Evolutionary conservation across 495 filamentous ascomycete genomes (phyloP).

Genomic region (Oleoguttula mirabilis): DNA sequence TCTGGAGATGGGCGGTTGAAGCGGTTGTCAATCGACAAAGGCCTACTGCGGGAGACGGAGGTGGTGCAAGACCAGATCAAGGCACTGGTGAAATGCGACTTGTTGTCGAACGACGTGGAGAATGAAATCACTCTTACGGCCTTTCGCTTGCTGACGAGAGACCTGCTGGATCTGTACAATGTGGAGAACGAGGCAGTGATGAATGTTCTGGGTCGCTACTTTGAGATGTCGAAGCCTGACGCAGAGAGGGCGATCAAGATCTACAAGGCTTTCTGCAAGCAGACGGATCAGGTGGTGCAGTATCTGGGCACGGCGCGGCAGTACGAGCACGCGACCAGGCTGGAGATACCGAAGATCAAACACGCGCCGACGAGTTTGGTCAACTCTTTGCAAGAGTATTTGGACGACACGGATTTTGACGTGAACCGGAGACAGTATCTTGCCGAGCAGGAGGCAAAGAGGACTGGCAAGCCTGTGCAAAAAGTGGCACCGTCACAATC

Average conservation of each 20-base stretch:
- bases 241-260: slow-evolving; percentile 85
- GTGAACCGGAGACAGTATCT: slow-evolving; percentile 85
- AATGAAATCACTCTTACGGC: slow-evolving; percentile 95
- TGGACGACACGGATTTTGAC: slow-evolving; percentile 94
- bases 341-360: slow-evolving; percentile 95
- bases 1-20: slow-evolving; percentile 72
- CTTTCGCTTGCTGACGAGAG: slow-evolving; percentile 84
- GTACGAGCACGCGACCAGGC: slow-evolving; percentile 78
- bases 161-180: slow-evolving; percentile 82
- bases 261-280: slow-evolving; percentile 83
- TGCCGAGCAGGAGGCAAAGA: slow-evolving; percentile 72
- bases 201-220: slow-evolving; percentile 97
- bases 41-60: slow-evolving; percentile 84
- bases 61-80: slow-evolving; percentile 79
- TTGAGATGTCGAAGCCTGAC: slow-evolving; percentile 93
- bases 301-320: slow-evolving; percentile 78
- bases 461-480: slow-evolving; percentile 35
- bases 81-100: slow-evolving; percentile 76
- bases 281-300: slow-evolving; percentile 84
- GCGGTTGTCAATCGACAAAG: slow-evolving; percentile 81
- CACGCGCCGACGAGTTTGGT: slow-evolving; percentile 88
- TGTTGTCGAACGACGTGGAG: slow-evolving; percentile 78
- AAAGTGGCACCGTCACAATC: slow-evolving; percentile 26
- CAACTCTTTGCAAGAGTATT: slow-evolving; percentile 82
- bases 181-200: slow-evolving; percentile 97